Evolutionary conservation across 495 filamentous ascomycete species (phyloP).

Genomic region (Annulohypoxylon moriforme): DNA sequence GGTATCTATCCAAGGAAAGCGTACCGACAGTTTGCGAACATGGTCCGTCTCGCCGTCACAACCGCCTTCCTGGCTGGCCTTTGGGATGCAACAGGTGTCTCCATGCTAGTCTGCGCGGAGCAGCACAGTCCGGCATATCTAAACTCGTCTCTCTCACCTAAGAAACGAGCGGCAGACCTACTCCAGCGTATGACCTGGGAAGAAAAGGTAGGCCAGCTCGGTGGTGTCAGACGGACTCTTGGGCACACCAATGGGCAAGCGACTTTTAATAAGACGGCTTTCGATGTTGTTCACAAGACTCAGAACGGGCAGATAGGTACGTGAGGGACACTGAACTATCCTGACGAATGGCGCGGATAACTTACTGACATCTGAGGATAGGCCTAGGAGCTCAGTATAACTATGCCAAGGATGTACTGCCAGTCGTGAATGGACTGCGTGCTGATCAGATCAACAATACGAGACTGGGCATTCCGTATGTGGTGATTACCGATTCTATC

Average conservation of each 20-base stretch:
- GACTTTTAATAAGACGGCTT: constrained; percentile 30
- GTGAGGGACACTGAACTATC: neutral
- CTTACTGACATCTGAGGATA: neutral
- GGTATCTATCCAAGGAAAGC: neutral
- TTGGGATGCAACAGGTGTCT: neutral
- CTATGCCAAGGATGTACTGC: constrained; percentile 15
- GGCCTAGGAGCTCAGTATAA: constrained; percentile 20
- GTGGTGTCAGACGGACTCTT: constrained; percentile 15
- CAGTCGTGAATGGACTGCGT: constrained; percentile 13
- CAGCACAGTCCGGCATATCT: constrained; percentile 7
- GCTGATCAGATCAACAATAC: constrained; percentile 27
- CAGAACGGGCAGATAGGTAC: constrained; percentile 33
- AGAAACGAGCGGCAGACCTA: constrained; percentile 31
- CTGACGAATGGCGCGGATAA: neutral
- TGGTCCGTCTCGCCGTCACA: constrained; percentile 5
- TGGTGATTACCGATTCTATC: constrained; percentile 32
- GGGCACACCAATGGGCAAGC: neutral
- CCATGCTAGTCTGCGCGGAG: neutral
- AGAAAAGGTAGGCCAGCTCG: constrained; percentile 35
- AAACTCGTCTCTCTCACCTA: constrained; percentile 9
- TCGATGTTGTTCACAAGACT: constrained; percentile 4
- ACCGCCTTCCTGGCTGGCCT: neutral
- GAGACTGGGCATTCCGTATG: constrained; percentile 28
- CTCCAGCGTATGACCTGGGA: constrained; percentile 29
- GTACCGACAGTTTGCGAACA: neutral